Evolutionary conservation across 2,329 filamentous ascomycete genomes (phyloP).

Genomic region (Exophiala alcalophila): DNA sequence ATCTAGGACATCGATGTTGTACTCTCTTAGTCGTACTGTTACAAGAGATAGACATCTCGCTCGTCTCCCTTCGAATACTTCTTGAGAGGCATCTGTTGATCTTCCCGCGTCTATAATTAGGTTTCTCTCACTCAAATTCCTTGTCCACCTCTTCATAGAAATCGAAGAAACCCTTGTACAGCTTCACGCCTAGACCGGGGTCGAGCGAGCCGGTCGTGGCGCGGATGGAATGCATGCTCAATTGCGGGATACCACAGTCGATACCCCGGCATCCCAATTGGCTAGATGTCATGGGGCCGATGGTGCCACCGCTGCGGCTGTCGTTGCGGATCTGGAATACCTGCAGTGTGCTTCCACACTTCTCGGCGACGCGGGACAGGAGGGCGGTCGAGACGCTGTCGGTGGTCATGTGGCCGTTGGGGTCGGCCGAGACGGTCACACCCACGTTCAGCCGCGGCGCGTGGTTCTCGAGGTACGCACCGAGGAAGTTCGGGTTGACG

Average conservation of each 20-base stretch:
- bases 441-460: slow-evolving; percentile 85
- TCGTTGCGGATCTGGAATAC: slow-evolving; percentile 96
- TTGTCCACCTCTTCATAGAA: slow-evolving; percentile 78
- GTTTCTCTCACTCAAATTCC: slow-evolving; percentile 61
- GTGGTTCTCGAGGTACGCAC: slow-evolving; percentile 79
- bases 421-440: slow-evolving; percentile 73
- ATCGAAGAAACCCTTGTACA: slow-evolving; percentile 87
- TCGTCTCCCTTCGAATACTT: neutral
- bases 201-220: slow-evolving; percentile 84
- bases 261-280: slow-evolving; percentile 74
- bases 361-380: slow-evolving; percentile 72
- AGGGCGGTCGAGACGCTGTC: slow-evolving; percentile 82
- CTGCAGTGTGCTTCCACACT: slow-evolving; percentile 69
- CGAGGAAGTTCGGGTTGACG: slow-evolving; percentile 89
- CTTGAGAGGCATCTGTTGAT: no score
- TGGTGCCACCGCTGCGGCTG: slow-evolving; percentile 81
- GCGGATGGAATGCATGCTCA: slow-evolving; percentile 91
- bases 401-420: slow-evolving; percentile 95
- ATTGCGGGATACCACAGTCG: slow-evolving; percentile 84
- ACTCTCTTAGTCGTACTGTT: no score
- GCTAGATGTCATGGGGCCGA: slow-evolving; percentile 78
- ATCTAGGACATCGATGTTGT: no score
- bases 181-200: slow-evolving; percentile 80
- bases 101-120: no score
- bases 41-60: no score